A percentile compares a stretch with the other conserved stretches of the same genome.
phyloP scores from a whole-genome alignment of 2,329 filamentous ascomycete genomes.

The Magnaporthales sp. region DNA sequence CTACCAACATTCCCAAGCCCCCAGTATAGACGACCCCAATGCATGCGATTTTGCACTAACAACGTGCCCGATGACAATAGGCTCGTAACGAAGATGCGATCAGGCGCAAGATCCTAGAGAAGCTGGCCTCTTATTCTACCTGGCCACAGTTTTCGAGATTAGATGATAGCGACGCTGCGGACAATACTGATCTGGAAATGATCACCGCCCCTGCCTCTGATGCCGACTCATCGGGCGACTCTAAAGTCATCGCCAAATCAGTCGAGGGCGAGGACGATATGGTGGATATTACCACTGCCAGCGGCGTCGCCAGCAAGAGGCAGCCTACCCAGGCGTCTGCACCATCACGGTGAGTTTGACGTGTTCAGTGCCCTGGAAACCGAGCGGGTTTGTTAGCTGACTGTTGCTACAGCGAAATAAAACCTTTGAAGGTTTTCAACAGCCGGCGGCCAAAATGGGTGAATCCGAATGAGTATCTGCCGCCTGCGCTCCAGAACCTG shows the following conservation, averaged over 20 bases:
- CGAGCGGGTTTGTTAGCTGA: background rate
- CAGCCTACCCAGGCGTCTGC: slow-evolving; percentile 22
- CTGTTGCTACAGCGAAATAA: slow-evolving; percentile 6
- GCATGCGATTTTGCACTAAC: background rate
- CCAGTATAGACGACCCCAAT: background rate
- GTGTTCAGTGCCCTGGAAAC: background rate
- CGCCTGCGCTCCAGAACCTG: slow-evolving; percentile 55
- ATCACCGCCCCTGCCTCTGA: slow-evolving; percentile 56
- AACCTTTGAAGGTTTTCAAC: slow-evolving; percentile 38
- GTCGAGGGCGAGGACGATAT: slow-evolving; percentile 85
- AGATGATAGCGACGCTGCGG: slow-evolving; percentile 35
- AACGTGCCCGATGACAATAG: slow-evolving; percentile 13
- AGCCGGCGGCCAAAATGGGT: slow-evolving; percentile 43
- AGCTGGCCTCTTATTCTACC: slow-evolving; percentile 68
- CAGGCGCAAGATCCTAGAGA: slow-evolving; percentile 69
- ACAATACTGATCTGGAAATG: slow-evolving; percentile 55
- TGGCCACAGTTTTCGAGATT: slow-evolving; percentile 51
- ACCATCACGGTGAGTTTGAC: background rate
- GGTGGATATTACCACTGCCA: slow-evolving; percentile 76
- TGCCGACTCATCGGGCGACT: slow-evolving; percentile 58
- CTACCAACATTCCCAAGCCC: background rate
- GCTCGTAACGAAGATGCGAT: slow-evolving; percentile 59
- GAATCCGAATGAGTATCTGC: slow-evolving; percentile 47
- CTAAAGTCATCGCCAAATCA: slow-evolving; percentile 67
- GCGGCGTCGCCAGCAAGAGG: slow-evolving; percentile 23